A percentile compares a stretch with the other conserved stretches of the same genome.
These are phyloP conservation scores for Penicillium canescens DNA, from an alignment of 495 filamentous ascomycete genomes.

Conservation along the genomic window DNA sequence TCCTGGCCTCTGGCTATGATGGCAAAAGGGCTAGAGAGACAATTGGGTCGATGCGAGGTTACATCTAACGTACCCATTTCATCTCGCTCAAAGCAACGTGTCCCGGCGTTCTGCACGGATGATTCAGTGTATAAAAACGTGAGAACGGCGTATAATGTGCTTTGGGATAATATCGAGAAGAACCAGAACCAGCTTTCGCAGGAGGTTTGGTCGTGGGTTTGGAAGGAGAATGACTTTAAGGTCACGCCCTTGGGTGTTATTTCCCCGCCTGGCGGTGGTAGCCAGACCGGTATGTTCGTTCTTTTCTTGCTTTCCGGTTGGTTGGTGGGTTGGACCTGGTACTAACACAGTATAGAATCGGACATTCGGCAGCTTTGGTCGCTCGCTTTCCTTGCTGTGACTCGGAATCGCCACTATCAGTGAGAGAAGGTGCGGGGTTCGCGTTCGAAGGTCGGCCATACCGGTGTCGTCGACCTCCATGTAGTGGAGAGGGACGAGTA, in stretches of 20 bases:
- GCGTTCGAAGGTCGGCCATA: too few relatives aligned
- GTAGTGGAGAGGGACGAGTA: too few relatives aligned
- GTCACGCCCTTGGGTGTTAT: constrained; percentile 53
- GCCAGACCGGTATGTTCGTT: constrained; percentile 29
- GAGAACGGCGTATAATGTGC: constrained; percentile 54
- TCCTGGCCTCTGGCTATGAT: constrained; percentile 67
- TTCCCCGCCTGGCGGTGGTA: constrained; percentile 47
- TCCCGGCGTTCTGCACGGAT: constrained; percentile 51
- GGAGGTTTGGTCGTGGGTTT: constrained; percentile 68
- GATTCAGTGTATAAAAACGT: constrained; percentile 46
- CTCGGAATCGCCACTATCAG: too few relatives aligned
- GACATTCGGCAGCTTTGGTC: too few relatives aligned
- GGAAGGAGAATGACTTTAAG: constrained; percentile 45
- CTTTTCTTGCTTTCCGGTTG: not conserved
- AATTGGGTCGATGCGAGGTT: constrained; percentile 45
- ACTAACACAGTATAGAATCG: too few relatives aligned
- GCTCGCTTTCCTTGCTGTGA: too few relatives aligned
- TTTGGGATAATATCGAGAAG: constrained; percentile 61
- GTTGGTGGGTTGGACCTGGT: too few relatives aligned
- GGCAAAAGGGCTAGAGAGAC: constrained; percentile 54
- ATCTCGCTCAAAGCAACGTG: not conserved
- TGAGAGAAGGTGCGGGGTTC: too few relatives aligned
- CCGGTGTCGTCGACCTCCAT: too few relatives aligned
- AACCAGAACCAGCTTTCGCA: constrained; percentile 52
- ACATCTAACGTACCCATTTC: constrained; percentile 7